Base-by-base conservation (phyloP, 306 rosid species). In the Begonia masoniana region DNA sequence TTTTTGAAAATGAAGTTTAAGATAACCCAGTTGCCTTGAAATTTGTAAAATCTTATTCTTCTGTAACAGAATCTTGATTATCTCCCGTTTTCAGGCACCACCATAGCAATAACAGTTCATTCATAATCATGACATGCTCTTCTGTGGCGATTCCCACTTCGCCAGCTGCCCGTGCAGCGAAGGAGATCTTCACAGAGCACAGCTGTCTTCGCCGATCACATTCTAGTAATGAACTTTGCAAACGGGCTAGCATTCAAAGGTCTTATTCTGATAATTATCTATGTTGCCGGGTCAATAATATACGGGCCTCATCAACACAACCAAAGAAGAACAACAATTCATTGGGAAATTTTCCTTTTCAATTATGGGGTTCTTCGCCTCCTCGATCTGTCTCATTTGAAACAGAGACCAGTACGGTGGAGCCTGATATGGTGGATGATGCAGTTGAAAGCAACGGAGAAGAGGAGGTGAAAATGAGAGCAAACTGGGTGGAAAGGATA, bases 401-500 rank as follows among this genome's bases (percentile, higher is more conserved):
- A 16, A 66, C 73, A 9, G 93, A 88, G 53, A 78, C 76, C 24
- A 50, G 56, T 50, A 11, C 24, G 53, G 57, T 1, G 39, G 62
- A 41, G 10, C 16, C 60, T 10, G 49, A 50, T 9, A 12, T 19
- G 57, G 75, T 62, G 70, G 81, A 71, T 58, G 66, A 47, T 52
- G 54, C 12, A 17, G 71, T 43, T 57, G 74, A 63, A 48, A 41
- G 43, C 10, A 61, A 52, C 11, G 13, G 35, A 36, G 66, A 54
- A 57, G 95, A 59, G 39, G 81, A 74, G 31, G 71, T 61, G 50
- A 62, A 48, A 16, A 73, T 76, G 62, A 78, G 91, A 72, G 77
- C 86, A 15, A 91, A 83, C 50, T 86, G 97, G 94, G 68, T 91
- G 17, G 92, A 80, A 76, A 86, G 97, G 72, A 82, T 85, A 51